Evolutionary conservation across 306 rosid genomes (phyloP), one percentile per base, ranked within the genome.

Genomic region (Ochetophila trinervis): DNA sequence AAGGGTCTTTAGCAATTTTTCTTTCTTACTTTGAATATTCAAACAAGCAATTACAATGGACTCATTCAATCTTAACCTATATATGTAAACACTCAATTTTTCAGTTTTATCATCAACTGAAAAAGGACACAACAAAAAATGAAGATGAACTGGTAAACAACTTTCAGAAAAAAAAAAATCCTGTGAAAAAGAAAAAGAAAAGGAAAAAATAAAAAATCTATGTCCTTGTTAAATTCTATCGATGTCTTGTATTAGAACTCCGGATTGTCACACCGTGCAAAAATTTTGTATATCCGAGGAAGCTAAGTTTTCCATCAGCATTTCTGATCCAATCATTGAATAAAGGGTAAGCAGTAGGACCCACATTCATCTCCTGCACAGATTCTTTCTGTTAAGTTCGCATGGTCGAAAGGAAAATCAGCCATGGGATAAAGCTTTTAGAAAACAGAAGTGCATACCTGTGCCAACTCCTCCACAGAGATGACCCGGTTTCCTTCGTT

Each of bases 191-290:
- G 24, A 20, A 62, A 44, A 18, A 66, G 30, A 1, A 9, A 5
- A 0, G 8, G 14, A 7, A 24, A 20, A 21, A 7, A 45, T 54
- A 52, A 40, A 67, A 74, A 60, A 6, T 37, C 5, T 59, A 37
- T 9, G 62, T 69, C 71, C 73, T 47, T 53, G 42, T 77, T 62
- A 71, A 69, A 60, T 71, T 83, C 76, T 67, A 81, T 66, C 85
- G 78, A 47, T 69, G 86, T 87, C 96, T 85, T 58, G 91, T 72
- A 70, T 76, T 83, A 42, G 96, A 78, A 72, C 70, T 79, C 27
- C 95, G 95, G 65, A 87, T 27, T 20, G 94, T 93, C 65, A 93
- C 85, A 45, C 98, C 98, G 53, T 93, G 98, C 78, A 93, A 84
- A 77, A 84, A 89, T 83, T 85, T 93, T 57, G 96, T 84, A 51